phyloP scores from a whole-genome alignment of 352 stramenopile species.

The Phytophthora litchii region DNA sequence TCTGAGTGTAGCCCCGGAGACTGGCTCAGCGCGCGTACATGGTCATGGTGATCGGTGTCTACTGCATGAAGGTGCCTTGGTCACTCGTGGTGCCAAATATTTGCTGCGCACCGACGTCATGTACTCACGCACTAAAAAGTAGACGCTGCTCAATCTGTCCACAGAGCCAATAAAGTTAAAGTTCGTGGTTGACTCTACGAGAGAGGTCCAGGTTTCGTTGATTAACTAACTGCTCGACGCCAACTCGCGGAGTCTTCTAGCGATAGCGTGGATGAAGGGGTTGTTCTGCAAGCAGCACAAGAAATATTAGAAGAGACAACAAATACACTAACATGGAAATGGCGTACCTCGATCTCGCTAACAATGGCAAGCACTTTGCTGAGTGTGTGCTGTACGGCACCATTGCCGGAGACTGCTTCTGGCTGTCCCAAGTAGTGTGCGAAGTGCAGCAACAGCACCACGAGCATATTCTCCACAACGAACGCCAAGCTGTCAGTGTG shows the following conservation, averaged over 20 bases:
- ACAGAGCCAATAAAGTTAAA: no score
- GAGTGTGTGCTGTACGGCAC: conserved; percentile 58
- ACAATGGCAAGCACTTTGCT: conserved; percentile 71
- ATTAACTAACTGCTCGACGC: conserved; percentile 36
- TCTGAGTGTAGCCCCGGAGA: conserved; percentile 65
- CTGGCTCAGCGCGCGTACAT: conserved; percentile 72
- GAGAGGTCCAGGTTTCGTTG: background rate
- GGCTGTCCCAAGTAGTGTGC: conserved; percentile 57
- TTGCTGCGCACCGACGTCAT: conserved; percentile 83
- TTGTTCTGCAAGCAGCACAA: conserved; percentile 48
- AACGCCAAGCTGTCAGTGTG: conserved; percentile 78
- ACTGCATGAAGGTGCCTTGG: conserved; percentile 74
- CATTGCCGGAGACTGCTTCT: conserved; percentile 29
- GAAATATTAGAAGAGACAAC: conserved; percentile 11
- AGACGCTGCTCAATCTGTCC: background rate
- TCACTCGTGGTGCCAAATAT: conserved; percentile 72
- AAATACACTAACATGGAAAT: background rate
- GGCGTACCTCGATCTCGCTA: conserved; percentile 67
- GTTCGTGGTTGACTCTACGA: no score
- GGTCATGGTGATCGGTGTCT: conserved; percentile 77
- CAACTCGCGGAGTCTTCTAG: conserved; percentile 71
- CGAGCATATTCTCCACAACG: conserved; percentile 78
- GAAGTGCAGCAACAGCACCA: conserved; percentile 75
- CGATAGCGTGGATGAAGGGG: conserved; percentile 71
- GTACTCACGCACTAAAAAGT: conserved; percentile 53